Evolutionary conservation across 345 rosid genomes (phyloP).

Genomic region (Adansonia digitata): DNA sequence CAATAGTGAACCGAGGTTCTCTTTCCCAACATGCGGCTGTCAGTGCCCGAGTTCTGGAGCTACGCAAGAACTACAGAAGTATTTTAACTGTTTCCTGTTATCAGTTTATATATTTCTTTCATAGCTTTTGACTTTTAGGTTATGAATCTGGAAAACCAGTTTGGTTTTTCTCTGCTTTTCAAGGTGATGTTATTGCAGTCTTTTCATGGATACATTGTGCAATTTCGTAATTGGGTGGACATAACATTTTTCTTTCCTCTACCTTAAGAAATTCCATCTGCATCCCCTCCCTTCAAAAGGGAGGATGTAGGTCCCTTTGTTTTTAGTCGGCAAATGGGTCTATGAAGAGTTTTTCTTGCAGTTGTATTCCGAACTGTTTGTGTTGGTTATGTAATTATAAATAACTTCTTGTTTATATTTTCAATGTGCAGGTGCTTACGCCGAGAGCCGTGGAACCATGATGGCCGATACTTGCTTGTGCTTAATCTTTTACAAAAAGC

Average conservation of each 20-base stretch:
- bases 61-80: conserved; percentile 71
- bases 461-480: conserved; percentile 59
- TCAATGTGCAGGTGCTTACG: conserved; percentile 53
- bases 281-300: background rate
- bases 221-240: background rate
- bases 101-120: background rate
- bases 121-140: conserved; percentile 11
- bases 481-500: conserved; percentile 82
- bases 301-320: background rate
- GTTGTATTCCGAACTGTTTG: conserved; percentile 1
- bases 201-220: background rate
- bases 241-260: conserved; percentile 4
- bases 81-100: conserved; percentile 15
- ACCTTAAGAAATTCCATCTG: background rate
- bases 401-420: conserved; percentile 19
- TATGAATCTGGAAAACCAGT: background rate
- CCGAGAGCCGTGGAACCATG: conserved; percentile 80
- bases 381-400: conserved; percentile 6
- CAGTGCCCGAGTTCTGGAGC: conserved; percentile 51
- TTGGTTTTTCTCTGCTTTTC: background rate
- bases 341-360: background rate
- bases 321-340: conserved; percentile 3
- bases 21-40: conserved; percentile 73
- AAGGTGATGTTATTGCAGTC: conserved; percentile 1
- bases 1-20: conserved; percentile 57